These are phyloP conservation scores for Hondaea fermentalgiana DNA, from an alignment of 108 stramenopile species.

Conservation along the genomic window DNA sequence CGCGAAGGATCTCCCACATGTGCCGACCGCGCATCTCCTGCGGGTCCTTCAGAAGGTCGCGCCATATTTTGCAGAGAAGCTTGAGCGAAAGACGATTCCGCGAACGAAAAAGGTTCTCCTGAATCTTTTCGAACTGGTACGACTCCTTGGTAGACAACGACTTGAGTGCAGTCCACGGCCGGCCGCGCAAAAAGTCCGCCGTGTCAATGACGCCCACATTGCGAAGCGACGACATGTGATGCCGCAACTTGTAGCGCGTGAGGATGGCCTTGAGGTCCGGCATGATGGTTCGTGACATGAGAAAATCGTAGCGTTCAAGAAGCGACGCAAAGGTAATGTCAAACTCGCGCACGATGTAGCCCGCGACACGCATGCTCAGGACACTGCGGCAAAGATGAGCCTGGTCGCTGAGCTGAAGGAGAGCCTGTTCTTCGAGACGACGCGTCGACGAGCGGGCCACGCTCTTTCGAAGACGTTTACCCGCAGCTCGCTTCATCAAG, in stretches of 20 bases:
- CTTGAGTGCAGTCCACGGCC: neutral
- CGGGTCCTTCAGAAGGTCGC: neutral
- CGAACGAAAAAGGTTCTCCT: neutral
- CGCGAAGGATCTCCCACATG: neutral
- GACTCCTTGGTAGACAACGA: neutral
- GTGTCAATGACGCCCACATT: conserved; percentile 2
- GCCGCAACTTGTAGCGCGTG: neutral
- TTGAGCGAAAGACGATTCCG: neutral
- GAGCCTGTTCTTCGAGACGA: neutral
- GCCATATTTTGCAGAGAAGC: neutral
- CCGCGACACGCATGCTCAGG: neutral
- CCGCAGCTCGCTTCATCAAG: neutral
- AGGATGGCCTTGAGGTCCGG: neutral
- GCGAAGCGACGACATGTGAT: neutral
- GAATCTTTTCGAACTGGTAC: conserved; percentile 1
- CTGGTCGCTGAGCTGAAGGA: neutral
- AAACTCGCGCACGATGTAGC: neutral
- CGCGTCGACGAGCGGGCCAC: neutral
- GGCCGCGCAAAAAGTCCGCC: neutral
- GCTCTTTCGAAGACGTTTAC: neutral
- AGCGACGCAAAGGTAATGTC: neutral
- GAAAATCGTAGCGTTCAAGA: neutral
- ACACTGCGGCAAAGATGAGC: neutral
- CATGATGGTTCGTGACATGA: neutral
- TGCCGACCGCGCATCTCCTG: neutral